Base-by-base conservation (phyloP, 345 rosid genomes). In the Toxicodendron radicans region DNA sequence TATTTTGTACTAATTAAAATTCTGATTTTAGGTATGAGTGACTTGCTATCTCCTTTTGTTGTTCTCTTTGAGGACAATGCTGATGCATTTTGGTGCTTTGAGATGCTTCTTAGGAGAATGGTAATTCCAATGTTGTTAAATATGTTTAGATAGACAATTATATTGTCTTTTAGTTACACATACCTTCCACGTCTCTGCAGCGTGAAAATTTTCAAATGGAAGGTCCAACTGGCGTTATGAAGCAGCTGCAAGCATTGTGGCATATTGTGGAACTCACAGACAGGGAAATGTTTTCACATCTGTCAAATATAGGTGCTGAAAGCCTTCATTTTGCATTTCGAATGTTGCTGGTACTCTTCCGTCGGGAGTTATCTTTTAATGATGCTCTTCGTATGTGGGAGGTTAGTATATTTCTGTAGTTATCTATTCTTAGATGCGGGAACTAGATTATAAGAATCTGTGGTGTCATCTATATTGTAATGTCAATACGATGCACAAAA, bases 71-170 rank as follows among this genome's bases (percentile, higher is more conserved):
- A 92, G 86, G 98, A 94, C 76, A 79, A 94, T 71, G 94, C 91
- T 16, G 98, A 94, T 78, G 98, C 98, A 65, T 94, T 94, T 86
- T 94, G 98, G 98, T 94, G 97, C 88, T 94, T 94, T 82, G 98
- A 92, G 90, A 94, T 94, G 96, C 97, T 94, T 76, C 76, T 94
- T 73, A 89, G 96, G 86, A 90, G 94, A 90, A 92, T 84, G 94
- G 98, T 94, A 90, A 71, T 76, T 52, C 21, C 51, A 59, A 56
- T 64, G 38, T 52, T 65, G 23, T 45, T 57, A 66, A 41, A 60
- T 73, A 61, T 65, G 24, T 73, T 73, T 54, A 66, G 68, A 23
- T 71, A 53, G 62, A 72, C 23, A 30, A 33, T 43, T 41, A 57
- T 27, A 24, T 80, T 57, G 30, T 79, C 68, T 76, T 80, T 74